Conservation (phyloP, 139 green algal species). For the Diplosphaera chodatii region DNA sequence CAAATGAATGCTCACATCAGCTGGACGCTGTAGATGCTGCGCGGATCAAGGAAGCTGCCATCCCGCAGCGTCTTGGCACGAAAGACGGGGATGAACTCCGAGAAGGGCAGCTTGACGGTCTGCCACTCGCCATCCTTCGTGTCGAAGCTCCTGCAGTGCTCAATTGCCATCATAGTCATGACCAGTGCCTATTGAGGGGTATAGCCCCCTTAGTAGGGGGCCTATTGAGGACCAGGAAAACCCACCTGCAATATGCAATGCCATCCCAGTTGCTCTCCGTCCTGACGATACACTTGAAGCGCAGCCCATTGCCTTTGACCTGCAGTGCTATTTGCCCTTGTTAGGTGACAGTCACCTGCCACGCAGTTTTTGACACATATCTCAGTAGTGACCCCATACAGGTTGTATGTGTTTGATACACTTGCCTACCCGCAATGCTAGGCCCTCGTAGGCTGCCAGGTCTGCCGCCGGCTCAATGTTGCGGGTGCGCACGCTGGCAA, state of each 20-base stretch:
- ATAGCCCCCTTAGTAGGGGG: too few species aligned
- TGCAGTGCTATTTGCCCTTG: too few species aligned
- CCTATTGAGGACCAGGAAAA: too few species aligned
- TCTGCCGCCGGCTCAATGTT: constrained; percentile 80
- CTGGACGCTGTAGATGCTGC: constrained; percentile 47
- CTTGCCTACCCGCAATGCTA: constrained; percentile 56
- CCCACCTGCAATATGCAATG: constrained; percentile 69
- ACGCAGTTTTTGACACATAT: too few species aligned
- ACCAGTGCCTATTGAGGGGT: too few species aligned
- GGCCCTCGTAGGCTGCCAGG: constrained; percentile 62
- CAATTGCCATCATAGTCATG: too few species aligned
- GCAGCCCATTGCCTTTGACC: constrained; percentile 50
- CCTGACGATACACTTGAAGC: constrained; percentile 88
- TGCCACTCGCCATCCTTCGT: constrained; percentile 62
- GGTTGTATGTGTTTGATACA: too few species aligned
- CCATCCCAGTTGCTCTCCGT: constrained; percentile 73
- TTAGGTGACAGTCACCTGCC: too few species aligned
- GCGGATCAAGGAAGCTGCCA: constrained; percentile 43
- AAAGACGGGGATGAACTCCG: constrained; percentile 76
- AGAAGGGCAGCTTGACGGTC: constrained; percentile 75
- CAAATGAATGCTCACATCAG: too few species aligned
- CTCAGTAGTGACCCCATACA: too few species aligned
- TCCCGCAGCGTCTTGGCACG: constrained; percentile 51
- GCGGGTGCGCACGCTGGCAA: constrained; percentile 72
- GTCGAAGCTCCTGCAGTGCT: constrained; percentile 67